Percentiles rank a stretch among this genome's conserved stretches.
phyloP scores from a whole-genome alignment of 2,329 filamentous ascomycete species.

The Graphiopsis chlorocephala region DNA sequence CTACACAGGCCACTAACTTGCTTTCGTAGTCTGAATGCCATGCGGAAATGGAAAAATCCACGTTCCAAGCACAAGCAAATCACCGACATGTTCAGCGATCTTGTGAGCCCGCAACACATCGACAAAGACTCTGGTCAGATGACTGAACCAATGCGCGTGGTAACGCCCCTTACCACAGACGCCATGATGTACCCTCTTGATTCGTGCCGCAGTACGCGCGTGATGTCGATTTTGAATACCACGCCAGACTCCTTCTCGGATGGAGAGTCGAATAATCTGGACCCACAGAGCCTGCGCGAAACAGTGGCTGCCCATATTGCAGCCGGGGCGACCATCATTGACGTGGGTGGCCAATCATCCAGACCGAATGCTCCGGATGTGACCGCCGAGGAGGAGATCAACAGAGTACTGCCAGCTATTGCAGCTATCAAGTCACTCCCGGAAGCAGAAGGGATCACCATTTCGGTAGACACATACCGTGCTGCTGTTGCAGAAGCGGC shows the following conservation, averaged over 20 bases:
- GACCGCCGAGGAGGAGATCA: slow-evolving; percentile 68
- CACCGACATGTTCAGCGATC: neutral
- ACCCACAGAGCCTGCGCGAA: slow-evolving; percentile 50
- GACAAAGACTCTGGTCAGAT: neutral
- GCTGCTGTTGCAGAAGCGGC: slow-evolving; percentile 76
- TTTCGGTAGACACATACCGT: slow-evolving; percentile 92
- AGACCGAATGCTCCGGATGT: slow-evolving; percentile 72
- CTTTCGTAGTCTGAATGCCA: neutral
- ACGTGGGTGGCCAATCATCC: slow-evolving; percentile 91
- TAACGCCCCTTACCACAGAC: neutral
- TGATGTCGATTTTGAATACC: slow-evolving; percentile 94
- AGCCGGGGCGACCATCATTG: slow-evolving; percentile 77
- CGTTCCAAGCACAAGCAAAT: no score
- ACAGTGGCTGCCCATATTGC: slow-evolving; percentile 63
- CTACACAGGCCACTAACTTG: neutral
- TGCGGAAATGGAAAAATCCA: neutral
- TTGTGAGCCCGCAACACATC: neutral
- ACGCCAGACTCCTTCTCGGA: slow-evolving; percentile 98
- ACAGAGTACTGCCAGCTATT: slow-evolving; percentile 78
- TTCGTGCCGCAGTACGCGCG: slow-evolving; percentile 54
- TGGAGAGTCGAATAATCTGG: slow-evolving; percentile 62
- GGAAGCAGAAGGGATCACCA: slow-evolving; percentile 61
- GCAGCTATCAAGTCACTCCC: slow-evolving; percentile 66
- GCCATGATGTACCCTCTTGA: neutral
- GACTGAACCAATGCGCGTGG: neutral